A percentile compares a stretch with the other conserved stretches of the same genome.
These are phyloP conservation scores for Geranomyces variabilis DNA, from an alignment of 192 early-diverging fungal genomes.

Conservation along the genomic window DNA sequence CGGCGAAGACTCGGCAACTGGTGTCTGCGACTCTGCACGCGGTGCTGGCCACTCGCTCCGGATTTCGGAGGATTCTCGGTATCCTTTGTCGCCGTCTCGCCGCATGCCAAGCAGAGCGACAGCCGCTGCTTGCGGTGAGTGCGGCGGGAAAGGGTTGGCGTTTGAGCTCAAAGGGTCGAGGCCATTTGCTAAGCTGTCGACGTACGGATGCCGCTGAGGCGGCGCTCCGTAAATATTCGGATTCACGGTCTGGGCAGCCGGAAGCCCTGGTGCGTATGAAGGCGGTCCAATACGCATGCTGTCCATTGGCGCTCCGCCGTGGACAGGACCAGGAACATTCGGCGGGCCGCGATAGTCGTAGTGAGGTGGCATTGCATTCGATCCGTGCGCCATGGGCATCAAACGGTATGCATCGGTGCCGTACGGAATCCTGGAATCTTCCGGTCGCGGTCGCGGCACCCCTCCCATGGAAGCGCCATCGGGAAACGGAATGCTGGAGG, in stretches of 20 bases:
- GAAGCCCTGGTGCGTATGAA: too few species aligned
- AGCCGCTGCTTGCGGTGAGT: slow-evolving; percentile 26
- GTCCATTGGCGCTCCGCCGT: too few species aligned
- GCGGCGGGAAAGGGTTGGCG: slow-evolving; percentile 10
- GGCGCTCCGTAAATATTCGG: slow-evolving; percentile 1
- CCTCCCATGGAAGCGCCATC: not conserved
- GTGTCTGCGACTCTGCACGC: not conserved
- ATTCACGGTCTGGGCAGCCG: slow-evolving; percentile 1
- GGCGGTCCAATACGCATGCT: too few species aligned
- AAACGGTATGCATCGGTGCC: not conserved
- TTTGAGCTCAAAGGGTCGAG: slow-evolving; percentile 1
- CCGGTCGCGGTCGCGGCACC: not conserved
- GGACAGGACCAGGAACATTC: not conserved
- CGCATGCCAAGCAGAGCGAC: slow-evolving; percentile 22
- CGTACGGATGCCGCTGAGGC: not conserved
- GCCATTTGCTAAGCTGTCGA: slow-evolving; percentile 2
- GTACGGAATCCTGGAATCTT: not conserved
- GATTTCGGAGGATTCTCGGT: not conserved
- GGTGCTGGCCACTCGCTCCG: not conserved
- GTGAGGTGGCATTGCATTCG: not conserved
- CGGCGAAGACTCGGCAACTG: not conserved
- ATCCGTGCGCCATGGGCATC: not conserved
- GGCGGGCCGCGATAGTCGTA: not conserved
- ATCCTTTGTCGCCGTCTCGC: slow-evolving; percentile 4
- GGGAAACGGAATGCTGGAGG: not conserved